Conservation (phyloP, 108 stramenopile genomes). For the Cylindrotheca fusiformis region DNA sequence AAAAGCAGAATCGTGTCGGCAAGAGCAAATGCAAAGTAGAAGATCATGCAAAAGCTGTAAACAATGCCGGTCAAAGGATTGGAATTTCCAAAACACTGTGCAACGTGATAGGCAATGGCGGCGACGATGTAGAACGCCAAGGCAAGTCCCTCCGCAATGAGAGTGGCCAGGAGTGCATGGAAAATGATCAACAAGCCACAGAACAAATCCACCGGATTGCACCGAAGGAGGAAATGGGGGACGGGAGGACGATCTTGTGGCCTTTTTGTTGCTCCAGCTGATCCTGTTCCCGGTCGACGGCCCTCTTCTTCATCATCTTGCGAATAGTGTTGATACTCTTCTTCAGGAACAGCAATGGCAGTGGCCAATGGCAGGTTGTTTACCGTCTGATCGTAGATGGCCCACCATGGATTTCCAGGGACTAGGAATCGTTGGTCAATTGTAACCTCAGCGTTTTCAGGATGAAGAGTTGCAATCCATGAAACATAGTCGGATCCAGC, state of each 20-base stretch:
- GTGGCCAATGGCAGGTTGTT: slow-evolving; percentile 17
- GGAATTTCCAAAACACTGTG: slow-evolving; percentile 7
- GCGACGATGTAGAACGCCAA: slow-evolving; percentile 2
- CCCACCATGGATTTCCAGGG: slow-evolving; percentile 41
- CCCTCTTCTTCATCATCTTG: neutral
- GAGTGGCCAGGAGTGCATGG: slow-evolving; percentile 4
- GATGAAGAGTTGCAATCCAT: slow-evolving; percentile 44
- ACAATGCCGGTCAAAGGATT: slow-evolving; percentile 18
- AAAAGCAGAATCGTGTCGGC: slow-evolving; percentile 18
- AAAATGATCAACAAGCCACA: neutral
- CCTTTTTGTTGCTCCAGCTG: slow-evolving; percentile 1
- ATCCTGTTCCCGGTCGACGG: neutral
- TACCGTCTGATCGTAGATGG: slow-evolving; percentile 31
- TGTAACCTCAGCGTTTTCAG: slow-evolving; percentile 35
- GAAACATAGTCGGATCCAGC: slow-evolving; percentile 22
- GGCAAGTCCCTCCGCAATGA: slow-evolving; percentile 9
- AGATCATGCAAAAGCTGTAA: slow-evolving; percentile 10
- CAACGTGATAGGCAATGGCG: slow-evolving; percentile 5
- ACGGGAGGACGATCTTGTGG: neutral
- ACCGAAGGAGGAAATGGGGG: slow-evolving; percentile 10
- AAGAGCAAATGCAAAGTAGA: slow-evolving; percentile 7
- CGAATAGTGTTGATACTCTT: no score
- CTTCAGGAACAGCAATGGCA: slow-evolving; percentile 12
- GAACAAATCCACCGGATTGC: slow-evolving; percentile 10
- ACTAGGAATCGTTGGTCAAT: slow-evolving; percentile 33